A percentile compares a stretch with the other conserved stretches of the same genome.
These are phyloP conservation scores for Russula ochroleuca DNA, from an alignment of 768 basidiomycete genomes.

Conservation along the genomic window DNA sequence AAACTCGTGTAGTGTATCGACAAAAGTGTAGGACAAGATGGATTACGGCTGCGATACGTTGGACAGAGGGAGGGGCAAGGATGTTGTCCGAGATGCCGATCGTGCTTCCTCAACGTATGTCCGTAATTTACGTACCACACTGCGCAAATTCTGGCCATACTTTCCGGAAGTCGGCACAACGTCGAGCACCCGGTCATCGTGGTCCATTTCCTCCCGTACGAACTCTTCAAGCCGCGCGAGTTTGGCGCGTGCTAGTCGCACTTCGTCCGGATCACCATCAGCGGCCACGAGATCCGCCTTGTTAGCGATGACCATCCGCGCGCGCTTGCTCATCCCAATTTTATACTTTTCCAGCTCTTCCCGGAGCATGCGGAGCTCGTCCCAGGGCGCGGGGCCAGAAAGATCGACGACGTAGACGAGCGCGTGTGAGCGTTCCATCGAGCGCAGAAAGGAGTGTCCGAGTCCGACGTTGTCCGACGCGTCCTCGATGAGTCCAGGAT, in stretches of 20 bases:
- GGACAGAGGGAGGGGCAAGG: neutral
- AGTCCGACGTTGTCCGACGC: slow-evolving; percentile 89
- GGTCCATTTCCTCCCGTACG: slow-evolving; percentile 46
- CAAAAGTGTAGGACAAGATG: neutral
- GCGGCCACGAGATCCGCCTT: slow-evolving; percentile 84
- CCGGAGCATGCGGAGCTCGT: slow-evolving; percentile 64
- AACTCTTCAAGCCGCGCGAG: slow-evolving; percentile 53
- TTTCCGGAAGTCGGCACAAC: slow-evolving; percentile 85
- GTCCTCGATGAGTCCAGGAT: slow-evolving; percentile 83
- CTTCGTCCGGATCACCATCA: slow-evolving; percentile 39
- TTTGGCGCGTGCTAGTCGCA: slow-evolving; percentile 53
- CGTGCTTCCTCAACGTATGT: slow-evolving; percentile 56
- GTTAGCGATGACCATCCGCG: slow-evolving; percentile 84
- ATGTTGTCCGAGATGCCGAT: slow-evolving; percentile 1
- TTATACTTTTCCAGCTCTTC: slow-evolving; percentile 85
- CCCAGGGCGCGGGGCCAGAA: slow-evolving; percentile 65
- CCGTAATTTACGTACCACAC: slow-evolving; percentile 64
- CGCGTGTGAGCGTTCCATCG: slow-evolving; percentile 87
- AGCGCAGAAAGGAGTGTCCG: slow-evolving; percentile 89
- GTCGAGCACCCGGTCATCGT: slow-evolving; percentile 44
- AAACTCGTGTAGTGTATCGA: neutral
- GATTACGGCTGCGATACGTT: slow-evolving; percentile 8
- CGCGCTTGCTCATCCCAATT: slow-evolving; percentile 69
- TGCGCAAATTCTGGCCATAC: slow-evolving; percentile 72
- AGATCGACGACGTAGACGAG: slow-evolving; percentile 93